Evolutionary conservation across 2,329 filamentous ascomycete genomes (phyloP).

Genomic region (Verticillium klebahnii): DNA sequence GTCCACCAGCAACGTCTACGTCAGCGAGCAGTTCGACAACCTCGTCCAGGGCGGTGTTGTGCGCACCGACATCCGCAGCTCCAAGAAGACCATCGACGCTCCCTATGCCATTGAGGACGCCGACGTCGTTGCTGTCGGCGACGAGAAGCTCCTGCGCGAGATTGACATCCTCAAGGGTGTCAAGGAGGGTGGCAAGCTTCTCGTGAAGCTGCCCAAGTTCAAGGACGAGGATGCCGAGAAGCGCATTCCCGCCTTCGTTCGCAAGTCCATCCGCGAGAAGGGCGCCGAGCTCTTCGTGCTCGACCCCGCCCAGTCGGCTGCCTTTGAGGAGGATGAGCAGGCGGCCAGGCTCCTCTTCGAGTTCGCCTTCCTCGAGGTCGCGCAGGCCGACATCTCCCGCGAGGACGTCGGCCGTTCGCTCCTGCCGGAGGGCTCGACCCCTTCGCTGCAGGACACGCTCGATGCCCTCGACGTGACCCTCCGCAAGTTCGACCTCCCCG

Average conservation of each 20-base stretch:
- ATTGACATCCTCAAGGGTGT: conserved; percentile 69
- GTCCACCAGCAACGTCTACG: conserved; percentile 57
- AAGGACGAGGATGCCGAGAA: conserved; percentile 91
- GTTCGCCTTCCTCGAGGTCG: conserved; percentile 76
- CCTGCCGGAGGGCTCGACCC: conserved; percentile 44
- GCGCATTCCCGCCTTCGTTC: conserved; percentile 66
- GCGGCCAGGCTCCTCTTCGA: conserved; percentile 67
- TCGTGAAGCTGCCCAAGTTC: conserved; percentile 71
- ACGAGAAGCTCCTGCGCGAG: conserved; percentile 71
- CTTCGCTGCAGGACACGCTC: conserved; percentile 49
- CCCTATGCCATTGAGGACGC: conserved; percentile 77
- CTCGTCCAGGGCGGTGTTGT: conserved; percentile 71
- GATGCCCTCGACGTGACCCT: conserved; percentile 67
- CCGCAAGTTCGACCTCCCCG: conserved; percentile 69
- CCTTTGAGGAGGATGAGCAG: conserved; percentile 59
- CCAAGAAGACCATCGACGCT: conserved; percentile 77
- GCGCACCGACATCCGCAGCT: conserved; percentile 80
- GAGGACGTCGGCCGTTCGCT: conserved; percentile 64
- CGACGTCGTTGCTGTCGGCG: conserved; percentile 73
- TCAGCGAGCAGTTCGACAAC: conserved; percentile 61
- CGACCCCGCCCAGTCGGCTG: conserved; percentile 64
- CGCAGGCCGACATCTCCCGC: conserved; percentile 60
- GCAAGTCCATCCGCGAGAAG: conserved; percentile 67
- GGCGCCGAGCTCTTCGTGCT: conserved; percentile 69
- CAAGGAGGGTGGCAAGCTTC: conserved; percentile 65